Evolutionary conservation across 768 basidiomycete genomes (phyloP).

Genomic region (Suillus occidentalis): DNA sequence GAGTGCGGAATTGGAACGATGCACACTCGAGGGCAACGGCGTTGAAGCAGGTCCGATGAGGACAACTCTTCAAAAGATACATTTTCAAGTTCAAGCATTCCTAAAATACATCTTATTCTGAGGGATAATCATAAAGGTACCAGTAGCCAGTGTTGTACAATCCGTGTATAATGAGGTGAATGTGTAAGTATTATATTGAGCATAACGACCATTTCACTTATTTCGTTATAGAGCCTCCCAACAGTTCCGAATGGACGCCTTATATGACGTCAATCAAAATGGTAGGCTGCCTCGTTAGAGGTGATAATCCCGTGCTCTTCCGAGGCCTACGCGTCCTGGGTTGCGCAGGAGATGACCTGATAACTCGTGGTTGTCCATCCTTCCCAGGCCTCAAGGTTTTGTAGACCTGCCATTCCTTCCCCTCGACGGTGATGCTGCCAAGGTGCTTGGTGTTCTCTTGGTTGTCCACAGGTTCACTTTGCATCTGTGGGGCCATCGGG

Average conservation of each 20-base stretch:
- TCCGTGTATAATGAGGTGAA: neutral
- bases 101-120: neutral
- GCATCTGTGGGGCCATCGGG: neutral
- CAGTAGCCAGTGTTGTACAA: neutral
- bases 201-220: neutral
- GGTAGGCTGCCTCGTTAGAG: neutral
- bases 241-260: neutral
- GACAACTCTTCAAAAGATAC: neutral
- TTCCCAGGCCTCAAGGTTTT: slow-evolving; percentile 1
- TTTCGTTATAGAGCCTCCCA: neutral
- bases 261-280: neutral
- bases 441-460: slow-evolving; percentile 5
- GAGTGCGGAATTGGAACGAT: neutral
- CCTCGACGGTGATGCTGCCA: slow-evolving; percentile 8
- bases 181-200: neutral
- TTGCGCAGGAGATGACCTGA: neutral
- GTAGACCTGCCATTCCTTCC: slow-evolving; percentile 7
- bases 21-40: neutral
- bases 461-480: neutral
- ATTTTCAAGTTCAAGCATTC: neutral
- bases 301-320: neutral
- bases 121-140: neutral
- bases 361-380: slow-evolving; percentile 4
- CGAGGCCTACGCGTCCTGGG: neutral
- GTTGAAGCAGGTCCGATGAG: neutral